Percentiles rank a stretch among this genome's conserved stretches.
Conservation (phyloP, 2,329 filamentous ascomycete species). For the Fusarium avenaceum region DNA sequence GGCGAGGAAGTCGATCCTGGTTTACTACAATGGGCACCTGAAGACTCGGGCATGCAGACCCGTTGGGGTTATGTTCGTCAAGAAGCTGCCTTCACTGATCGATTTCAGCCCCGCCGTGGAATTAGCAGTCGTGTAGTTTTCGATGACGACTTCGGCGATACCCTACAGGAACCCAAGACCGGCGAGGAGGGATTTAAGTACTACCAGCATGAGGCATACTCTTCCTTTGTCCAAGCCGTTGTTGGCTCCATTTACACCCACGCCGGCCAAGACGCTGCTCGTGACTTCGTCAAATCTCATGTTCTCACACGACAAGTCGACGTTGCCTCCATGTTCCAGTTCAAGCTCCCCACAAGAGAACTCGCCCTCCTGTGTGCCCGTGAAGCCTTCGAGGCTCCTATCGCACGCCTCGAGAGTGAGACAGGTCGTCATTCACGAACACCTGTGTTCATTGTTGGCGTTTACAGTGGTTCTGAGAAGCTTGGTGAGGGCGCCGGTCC, state of each 20-base stretch:
- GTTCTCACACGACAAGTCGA: constrained; percentile 84
- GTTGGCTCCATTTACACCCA: constrained; percentile 90
- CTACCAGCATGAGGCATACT: constrained; percentile 80
- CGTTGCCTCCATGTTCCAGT: constrained; percentile 83
- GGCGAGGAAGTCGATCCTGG: constrained; percentile 94
- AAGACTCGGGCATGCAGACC: constrained; percentile 60
- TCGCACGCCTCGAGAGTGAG: constrained; percentile 90
- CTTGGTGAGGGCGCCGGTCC: constrained; percentile 89
- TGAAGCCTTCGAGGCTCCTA: constrained; percentile 88
- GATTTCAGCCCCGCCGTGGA: constrained; percentile 70
- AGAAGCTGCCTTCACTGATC: constrained; percentile 60
- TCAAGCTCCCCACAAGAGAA: constrained; percentile 86
- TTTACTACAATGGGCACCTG: constrained; percentile 81
- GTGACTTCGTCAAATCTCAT: constrained; percentile 86
- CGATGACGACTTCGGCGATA: constrained; percentile 87
- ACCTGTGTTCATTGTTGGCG: constrained; percentile 93
- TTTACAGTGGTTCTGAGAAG: constrained; percentile 92
- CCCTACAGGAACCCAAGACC: constrained; percentile 47
- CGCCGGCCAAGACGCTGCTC: constrained; percentile 81
- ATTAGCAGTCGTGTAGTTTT: constrained; percentile 83
- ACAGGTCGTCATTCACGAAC: constrained; percentile 87
- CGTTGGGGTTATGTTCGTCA: constrained; percentile 67
- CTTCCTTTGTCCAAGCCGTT: constrained; percentile 85
- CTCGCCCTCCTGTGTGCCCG: constrained; percentile 85
- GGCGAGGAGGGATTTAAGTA: constrained; percentile 64